Conservation (phyloP, 805 yeast species). For the Candida verbasci region DNA sequence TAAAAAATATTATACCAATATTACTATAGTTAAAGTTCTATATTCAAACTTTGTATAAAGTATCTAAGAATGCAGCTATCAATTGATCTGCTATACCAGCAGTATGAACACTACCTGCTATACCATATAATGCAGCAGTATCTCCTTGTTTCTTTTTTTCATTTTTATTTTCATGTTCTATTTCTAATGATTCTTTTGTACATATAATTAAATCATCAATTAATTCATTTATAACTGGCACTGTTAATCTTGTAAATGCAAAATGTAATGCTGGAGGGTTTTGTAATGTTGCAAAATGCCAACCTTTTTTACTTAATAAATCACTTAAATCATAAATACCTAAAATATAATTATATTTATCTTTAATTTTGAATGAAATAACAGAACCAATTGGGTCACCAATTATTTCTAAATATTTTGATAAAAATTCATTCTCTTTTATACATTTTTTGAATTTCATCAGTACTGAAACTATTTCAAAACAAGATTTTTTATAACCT, state of each 20-base stretch:
- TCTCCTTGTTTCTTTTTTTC: slow-evolving; percentile 27
- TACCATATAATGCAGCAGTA: slow-evolving; percentile 91
- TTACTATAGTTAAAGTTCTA: background rate
- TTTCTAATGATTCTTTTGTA: slow-evolving; percentile 34
- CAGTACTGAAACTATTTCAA: slow-evolving; percentile 63
- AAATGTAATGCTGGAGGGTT: slow-evolving; percentile 88
- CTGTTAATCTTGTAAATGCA: slow-evolving; percentile 76
- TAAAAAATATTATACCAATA: no score
- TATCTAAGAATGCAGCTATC: slow-evolving; percentile 77
- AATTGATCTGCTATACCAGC: slow-evolving; percentile 78
- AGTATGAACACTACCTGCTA: slow-evolving; percentile 86
- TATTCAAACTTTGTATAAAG: slow-evolving; percentile 54
- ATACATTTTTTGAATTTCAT: slow-evolving; percentile 48
- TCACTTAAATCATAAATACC: slow-evolving; percentile 82
- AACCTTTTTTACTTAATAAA: slow-evolving; percentile 58
- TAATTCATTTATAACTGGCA: slow-evolving; percentile 57
- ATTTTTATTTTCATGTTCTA: slow-evolving; percentile 17
- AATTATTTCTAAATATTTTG: slow-evolving; percentile 57
- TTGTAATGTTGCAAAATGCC: slow-evolving; percentile 89
- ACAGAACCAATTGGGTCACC: slow-evolving; percentile 89
- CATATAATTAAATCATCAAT: slow-evolving; percentile 44
- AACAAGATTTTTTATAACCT: slow-evolving; percentile 72
- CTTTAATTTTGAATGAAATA: slow-evolving; percentile 62
- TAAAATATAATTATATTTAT: slow-evolving; percentile 25
- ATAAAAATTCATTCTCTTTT: slow-evolving; percentile 38